phyloP scores from a whole-genome alignment of 306 rosid genomes.

The Inga leiocalycina region DNA sequence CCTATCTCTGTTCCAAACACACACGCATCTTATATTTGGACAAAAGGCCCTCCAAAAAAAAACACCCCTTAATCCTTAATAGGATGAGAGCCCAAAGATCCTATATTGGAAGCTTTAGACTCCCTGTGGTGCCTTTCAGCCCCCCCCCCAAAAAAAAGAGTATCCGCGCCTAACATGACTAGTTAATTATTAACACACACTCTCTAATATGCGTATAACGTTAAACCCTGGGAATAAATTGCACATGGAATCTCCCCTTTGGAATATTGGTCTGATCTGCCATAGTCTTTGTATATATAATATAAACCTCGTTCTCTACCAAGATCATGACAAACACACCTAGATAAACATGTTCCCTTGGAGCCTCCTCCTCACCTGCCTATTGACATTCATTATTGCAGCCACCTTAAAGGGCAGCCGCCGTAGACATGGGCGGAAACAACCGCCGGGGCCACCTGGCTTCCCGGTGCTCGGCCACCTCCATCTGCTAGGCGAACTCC shows the following conservation, averaged over 20 bases:
- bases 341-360: neutral
- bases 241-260: neutral
- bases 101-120: neutral
- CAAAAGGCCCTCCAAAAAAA: neutral
- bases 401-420: neutral
- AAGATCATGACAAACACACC: neutral
- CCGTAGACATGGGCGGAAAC: neutral
- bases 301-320: neutral
- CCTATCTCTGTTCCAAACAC: no score
- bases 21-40: no score
- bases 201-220: no score
- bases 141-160: no score
- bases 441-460: neutral
- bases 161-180: no score
- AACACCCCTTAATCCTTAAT: no score
- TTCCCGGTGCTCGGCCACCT: slow-evolving; percentile 7
- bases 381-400: neutral
- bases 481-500: neutral
- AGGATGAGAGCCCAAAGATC: no score
- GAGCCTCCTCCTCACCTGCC: neutral
- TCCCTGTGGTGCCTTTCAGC: no score
- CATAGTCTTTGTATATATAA: neutral
- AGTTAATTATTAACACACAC: no score
- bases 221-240: neutral
- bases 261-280: neutral